These are phyloP conservation scores for Berkeleyomyces basicola DNA, from an alignment of 2,329 filamentous ascomycete species.

Conservation along the genomic window DNA sequence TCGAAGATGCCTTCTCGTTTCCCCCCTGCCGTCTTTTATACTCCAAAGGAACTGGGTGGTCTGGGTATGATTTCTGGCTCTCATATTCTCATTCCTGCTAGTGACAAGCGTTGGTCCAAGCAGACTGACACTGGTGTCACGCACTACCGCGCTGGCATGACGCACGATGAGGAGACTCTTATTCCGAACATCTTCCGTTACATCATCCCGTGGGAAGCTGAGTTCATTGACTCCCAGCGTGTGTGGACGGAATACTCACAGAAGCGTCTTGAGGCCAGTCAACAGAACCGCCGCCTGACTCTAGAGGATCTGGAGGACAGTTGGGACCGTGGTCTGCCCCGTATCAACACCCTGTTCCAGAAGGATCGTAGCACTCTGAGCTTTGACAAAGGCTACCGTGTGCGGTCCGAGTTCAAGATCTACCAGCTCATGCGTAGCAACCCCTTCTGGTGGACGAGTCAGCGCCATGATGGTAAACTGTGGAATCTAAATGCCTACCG, in stretches of 20 bases:
- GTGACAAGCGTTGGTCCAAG: constrained; percentile 95
- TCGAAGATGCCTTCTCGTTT: constrained; percentile 99
- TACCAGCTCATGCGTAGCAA: constrained; percentile 99
- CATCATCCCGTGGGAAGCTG: constrained; percentile 97
- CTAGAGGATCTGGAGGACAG: constrained; percentile 94
- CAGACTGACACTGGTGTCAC: constrained; percentile 96
- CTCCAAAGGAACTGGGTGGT: constrained; percentile 91
- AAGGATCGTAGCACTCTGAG: constrained; percentile 93
- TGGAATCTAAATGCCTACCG: constrained; percentile 96
- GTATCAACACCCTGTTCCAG: constrained; percentile 98
- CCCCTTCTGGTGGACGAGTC: constrained; percentile 98
- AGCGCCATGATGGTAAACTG: constrained; percentile 88
- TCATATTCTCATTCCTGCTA: constrained; percentile 91
- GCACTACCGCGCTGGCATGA: constrained; percentile 95
- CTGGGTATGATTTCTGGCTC: constrained; percentile 98
- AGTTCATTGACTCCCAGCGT: constrained; percentile 96
- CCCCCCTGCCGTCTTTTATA: constrained; percentile 96
- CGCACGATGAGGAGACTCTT: constrained; percentile 89
- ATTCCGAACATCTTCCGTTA: constrained; percentile 99
- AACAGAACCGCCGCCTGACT: constrained; percentile 87
- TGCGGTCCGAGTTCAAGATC: constrained; percentile 90
- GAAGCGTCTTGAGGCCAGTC: constrained; percentile 90
- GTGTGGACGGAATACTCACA: constrained; percentile 99
- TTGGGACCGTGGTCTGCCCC: constrained; percentile 92
- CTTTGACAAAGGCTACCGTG: constrained; percentile 96